Percentiles rank a stretch among this genome's conserved stretches.
Evolutionary conservation across 2,329 filamentous ascomycete genomes (phyloP).

Genomic region (Chalaropsis ovoidea): DNA sequence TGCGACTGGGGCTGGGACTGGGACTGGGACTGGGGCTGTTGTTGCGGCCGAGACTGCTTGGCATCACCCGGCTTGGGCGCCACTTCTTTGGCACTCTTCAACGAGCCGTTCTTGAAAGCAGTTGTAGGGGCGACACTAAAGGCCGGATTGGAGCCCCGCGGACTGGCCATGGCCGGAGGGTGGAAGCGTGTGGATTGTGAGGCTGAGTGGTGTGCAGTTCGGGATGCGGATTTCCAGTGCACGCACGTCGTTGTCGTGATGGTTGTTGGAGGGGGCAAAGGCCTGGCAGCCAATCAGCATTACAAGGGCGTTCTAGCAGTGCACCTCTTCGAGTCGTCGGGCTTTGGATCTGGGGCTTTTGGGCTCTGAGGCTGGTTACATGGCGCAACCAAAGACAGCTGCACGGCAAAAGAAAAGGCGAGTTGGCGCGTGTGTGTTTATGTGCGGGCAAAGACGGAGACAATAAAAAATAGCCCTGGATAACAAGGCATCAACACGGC

Average conservation of each 20-base stretch:
- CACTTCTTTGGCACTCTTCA: constrained; percentile 22
- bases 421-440: neutral
- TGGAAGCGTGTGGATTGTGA: neutral
- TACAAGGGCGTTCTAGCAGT: neutral
- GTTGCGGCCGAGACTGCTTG: neutral
- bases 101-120: constrained; percentile 22
- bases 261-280: neutral
- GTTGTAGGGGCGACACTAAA: constrained; percentile 13
- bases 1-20: neutral
- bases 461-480: neutral
- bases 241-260: neutral
- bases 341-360: neutral
- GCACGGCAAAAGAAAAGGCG: neutral
- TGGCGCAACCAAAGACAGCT: neutral
- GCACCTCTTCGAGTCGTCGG: neutral
- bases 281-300: neutral
- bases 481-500: neutral
- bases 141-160: constrained; percentile 9
- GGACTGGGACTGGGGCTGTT: neutral
- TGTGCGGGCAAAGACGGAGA: neutral
- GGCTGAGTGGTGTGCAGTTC: neutral
- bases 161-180: constrained; percentile 10
- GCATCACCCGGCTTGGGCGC: neutral
- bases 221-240: neutral
- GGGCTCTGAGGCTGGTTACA: neutral